Base-by-base conservation (phyloP, 805 yeast species). In the Novakomyces olei region DNA sequence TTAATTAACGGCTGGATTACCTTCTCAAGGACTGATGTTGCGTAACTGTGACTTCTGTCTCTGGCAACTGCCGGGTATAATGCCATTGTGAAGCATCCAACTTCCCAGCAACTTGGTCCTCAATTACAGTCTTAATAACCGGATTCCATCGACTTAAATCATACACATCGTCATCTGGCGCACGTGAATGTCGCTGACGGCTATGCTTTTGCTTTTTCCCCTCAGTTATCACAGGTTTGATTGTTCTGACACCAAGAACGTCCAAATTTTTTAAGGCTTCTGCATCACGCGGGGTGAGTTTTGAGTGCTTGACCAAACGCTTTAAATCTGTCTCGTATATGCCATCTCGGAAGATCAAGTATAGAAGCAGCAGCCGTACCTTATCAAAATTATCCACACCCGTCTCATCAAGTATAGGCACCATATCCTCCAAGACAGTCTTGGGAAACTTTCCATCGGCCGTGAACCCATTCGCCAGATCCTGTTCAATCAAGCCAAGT, bases 401-500 rank as follows among this genome's bases (percentile, higher is more conserved):
- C 9, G 15, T 37, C n/a, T 41, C 39, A 20, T 41, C 50, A 15
- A 85, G 55, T 15, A 71, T 47, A 3, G 54, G 59, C 19, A 83
- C 57, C 35, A 81, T 53, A 23, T 65, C 67, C 33, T 69, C 75
- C 20, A 75, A 70, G 16, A 77, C 53, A 33, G 63, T 60, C 41
- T 66, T 66, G 29, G 48, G 47, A 29, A 63, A 62, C 41, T 65
- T 65, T 2, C 85, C 81, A 40, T 78, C 76, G 30, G 70, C 58
- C 35, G 69, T 71, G 2, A 64, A 50, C 15, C 92, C 92, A 27
- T 68, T 67, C 3, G 80, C 77, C 40, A 81, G 61, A 14, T 72
- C 66, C 53, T 83, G 94, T 52, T 88, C 96, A 37, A 81, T 62
- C 40, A 78, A 88, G 1, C 92, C 79, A 14, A 77, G 59, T 37